These are phyloP conservation scores for Trichophyton rubrum DNA, from an alignment of 2,329 filamentous ascomycete genomes.

Conservation along the genomic window DNA sequence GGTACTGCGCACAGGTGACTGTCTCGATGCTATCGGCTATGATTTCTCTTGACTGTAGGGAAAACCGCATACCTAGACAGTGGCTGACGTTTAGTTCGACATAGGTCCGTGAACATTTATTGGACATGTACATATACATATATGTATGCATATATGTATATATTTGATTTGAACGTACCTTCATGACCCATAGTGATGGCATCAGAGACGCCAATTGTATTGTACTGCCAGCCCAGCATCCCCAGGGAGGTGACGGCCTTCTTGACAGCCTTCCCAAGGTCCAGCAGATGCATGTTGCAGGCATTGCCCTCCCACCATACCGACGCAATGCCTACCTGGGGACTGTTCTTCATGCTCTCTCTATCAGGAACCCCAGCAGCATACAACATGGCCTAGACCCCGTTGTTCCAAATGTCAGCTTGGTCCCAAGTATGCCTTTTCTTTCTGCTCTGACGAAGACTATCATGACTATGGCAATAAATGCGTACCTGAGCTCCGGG, in stretches of 20 bases:
- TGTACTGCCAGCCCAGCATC: constrained; percentile 92
- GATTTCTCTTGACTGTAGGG: constrained; percentile 76
- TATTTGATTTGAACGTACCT: constrained; percentile 39
- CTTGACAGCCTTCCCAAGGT: constrained; percentile 80
- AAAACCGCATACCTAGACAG: constrained; percentile 73
- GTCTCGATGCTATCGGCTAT: constrained; percentile 93
- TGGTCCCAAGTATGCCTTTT: background rate
- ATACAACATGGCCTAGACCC: constrained; percentile 76
- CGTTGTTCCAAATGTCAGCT: background rate
- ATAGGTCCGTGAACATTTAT: background rate
- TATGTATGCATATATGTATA: background rate
- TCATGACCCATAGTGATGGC: constrained; percentile 93
- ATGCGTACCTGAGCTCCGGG: constrained; percentile 67
- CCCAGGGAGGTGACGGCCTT: constrained; percentile 64
- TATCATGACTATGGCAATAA: background rate
- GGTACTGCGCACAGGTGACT: constrained; percentile 79
- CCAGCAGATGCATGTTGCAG: constrained; percentile 70
- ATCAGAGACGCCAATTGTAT: constrained; percentile 79
- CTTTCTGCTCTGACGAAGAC: background rate
- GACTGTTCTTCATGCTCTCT: constrained; percentile 75
- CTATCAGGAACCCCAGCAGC: constrained; percentile 75
- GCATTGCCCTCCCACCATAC: constrained; percentile 98
- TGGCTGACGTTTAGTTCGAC: background rate
- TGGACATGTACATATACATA: background rate
- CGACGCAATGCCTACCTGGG: constrained; percentile 80